Base-by-base conservation (phyloP, 805 yeast genomes). In the Candida awuae region DNA sequence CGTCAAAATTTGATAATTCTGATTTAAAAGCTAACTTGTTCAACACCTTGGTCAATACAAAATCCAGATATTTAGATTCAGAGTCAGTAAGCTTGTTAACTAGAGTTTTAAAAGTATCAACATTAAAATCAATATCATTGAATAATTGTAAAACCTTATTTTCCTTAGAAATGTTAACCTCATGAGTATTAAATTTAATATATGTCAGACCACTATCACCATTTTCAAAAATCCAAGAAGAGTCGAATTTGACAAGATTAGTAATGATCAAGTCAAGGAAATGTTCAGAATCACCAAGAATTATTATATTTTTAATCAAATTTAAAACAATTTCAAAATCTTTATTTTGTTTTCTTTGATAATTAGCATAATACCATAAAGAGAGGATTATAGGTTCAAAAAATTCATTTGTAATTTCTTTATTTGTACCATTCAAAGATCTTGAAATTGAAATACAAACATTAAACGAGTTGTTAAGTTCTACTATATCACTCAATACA, bases 381-480 rank as follows among this genome's bases (percentile, higher is more conserved):
- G 46, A 62, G 33, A 41, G 50, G 20, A 52, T 15, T 3, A 63
- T 45, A 3, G 60, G 59, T 7, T 43, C 35, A 14, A 58, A 48
- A 18, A 74, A 38, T 10, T 51, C 58, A 14, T 46, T 44, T 8
- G 70, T 40, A 13, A 74, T 51, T 4, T 60, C 65, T 1, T 44
- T 42, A 1, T 64, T 54, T 4, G 40, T 41, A 1, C 66, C 47
- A 32, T 67, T 68, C 7, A 42, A 18, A 19, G 32, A 30, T 48
- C 75, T 75, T 0, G 80, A 61, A 8, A 84, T 49, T 0, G 90
- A 77, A 1, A 81, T 56, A n/a, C 80, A 47, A 0, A 80, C 84
- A 54, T 81, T 81, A 17, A 83, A 63, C 4, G 67, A 63, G 54
- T 81, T 78, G 49, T 82, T 80, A 15, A 83, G 54, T 4, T 68